phyloP scores from a whole-genome alignment of 345 rosid species.

The Acer campestre region DNA sequence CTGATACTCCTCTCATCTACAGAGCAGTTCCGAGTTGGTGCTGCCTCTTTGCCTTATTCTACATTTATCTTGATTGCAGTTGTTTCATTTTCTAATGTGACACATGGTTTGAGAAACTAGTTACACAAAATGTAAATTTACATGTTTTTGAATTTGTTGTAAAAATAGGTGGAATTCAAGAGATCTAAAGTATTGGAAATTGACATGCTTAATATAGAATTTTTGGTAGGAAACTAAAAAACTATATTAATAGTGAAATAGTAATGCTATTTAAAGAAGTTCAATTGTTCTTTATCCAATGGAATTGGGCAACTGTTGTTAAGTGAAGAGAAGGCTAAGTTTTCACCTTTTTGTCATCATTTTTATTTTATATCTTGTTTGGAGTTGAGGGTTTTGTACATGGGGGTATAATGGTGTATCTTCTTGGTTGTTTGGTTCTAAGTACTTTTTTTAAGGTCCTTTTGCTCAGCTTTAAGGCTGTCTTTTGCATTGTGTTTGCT shows the following conservation, averaged over 20 bases:
- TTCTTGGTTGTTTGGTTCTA: too few species aligned
- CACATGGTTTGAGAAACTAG: background rate
- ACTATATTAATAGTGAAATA: background rate
- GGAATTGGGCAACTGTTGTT: too few species aligned
- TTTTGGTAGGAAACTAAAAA: background rate
- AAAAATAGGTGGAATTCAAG: background rate
- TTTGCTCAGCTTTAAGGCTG: too few species aligned
- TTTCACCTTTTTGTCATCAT: too few species aligned
- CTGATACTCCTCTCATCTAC: conserved; percentile 93
- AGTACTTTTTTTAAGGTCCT: too few species aligned
- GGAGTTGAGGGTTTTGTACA: too few species aligned
- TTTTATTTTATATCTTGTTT: too few species aligned
- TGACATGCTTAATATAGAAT: background rate
- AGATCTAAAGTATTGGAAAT: background rate
- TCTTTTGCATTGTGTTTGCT: too few species aligned
- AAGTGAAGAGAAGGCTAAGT: too few species aligned
- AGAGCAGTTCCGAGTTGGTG: conserved; percentile 99
- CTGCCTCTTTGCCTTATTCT: conserved; percentile 17
- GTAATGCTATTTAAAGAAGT: background rate
- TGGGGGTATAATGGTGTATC: too few species aligned
- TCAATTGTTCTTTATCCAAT: too few species aligned
- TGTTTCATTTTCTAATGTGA: background rate
- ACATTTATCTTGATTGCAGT: background rate
- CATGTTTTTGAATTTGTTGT: background rate
- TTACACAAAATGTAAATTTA: background rate